Evolutionary conservation across 2,329 filamentous ascomycete species (phyloP).

Genomic region (Aspergillus quadricinctus): DNA sequence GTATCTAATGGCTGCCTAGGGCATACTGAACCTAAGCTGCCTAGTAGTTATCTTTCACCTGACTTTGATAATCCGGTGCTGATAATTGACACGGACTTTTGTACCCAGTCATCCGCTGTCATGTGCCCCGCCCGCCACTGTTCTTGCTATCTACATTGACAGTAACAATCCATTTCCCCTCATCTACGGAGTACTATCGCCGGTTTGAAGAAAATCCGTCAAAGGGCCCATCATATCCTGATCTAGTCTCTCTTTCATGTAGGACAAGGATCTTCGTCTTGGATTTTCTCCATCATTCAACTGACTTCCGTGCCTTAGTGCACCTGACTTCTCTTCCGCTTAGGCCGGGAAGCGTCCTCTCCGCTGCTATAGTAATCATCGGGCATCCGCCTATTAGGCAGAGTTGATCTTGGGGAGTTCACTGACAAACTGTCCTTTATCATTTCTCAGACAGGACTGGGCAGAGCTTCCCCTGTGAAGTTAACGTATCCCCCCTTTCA

Average conservation of each 20-base stretch:
- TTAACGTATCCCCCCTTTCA: conserved; percentile 16
- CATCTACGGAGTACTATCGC: background rate
- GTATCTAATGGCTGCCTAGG: background rate
- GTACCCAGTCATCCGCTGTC: conserved; percentile 4
- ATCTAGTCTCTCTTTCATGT: background rate
- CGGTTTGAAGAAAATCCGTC: background rate
- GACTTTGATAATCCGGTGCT: background rate
- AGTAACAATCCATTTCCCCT: background rate
- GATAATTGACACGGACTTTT: background rate
- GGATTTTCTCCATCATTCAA: background rate
- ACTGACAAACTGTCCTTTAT: conserved; percentile 4
- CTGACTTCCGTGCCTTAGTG: background rate
- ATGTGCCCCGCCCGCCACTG: conserved; percentile 15
- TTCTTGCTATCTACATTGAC: background rate
- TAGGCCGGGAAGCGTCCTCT: conserved; percentile 8
- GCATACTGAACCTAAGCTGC: background rate
- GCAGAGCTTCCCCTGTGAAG: conserved; percentile 7
- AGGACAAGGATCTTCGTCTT: background rate
- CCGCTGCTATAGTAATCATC: conserved; percentile 17
- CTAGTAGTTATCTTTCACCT: background rate
- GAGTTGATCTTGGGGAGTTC: conserved; percentile 9
- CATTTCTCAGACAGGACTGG: conserved; percentile 1
- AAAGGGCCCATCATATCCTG: background rate
- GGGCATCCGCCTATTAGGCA: conserved; percentile 22
- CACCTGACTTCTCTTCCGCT: conserved; percentile 18